Percentiles rank a stretch among this genome's conserved stretches.
phyloP scores from a whole-genome alignment of 2,329 filamentous ascomycete species.

The Scolecobasidium constrictum region DNA sequence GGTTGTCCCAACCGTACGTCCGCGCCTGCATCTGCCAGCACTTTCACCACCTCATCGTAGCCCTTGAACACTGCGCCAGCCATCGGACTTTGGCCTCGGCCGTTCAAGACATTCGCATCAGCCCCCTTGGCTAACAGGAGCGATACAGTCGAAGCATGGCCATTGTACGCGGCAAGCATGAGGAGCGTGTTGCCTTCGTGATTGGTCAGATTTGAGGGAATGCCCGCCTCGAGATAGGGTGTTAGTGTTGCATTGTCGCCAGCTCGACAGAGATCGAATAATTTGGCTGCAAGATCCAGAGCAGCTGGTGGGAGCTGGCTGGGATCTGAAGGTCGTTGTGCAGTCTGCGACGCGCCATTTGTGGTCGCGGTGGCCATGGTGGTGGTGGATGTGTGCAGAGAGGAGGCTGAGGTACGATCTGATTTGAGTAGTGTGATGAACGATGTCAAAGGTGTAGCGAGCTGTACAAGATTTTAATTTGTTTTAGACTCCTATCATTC shows the following conservation, averaged over 20 bases:
- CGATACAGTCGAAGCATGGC: conserved; percentile 48
- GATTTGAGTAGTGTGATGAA: too few species aligned
- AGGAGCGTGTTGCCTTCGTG: conserved; percentile 63
- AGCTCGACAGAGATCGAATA: conserved; percentile 55
- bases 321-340: too few species aligned
- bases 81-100: conserved; percentile 55
- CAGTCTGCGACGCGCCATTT: too few species aligned
- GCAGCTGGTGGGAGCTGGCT: conserved; percentile 50
- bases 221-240: conserved; percentile 52
- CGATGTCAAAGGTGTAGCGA: too few species aligned
- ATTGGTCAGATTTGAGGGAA: conserved; percentile 62
- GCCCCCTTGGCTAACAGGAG: conserved; percentile 52
- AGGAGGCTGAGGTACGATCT: background rate
- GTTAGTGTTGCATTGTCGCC: conserved; percentile 49
- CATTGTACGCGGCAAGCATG: conserved; percentile 64
- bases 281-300: conserved; percentile 52
- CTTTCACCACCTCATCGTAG: conserved; percentile 52
- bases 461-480: too few species aligned
- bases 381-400: too few species aligned
- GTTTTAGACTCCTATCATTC: too few species aligned
- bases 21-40: conserved; percentile 31
- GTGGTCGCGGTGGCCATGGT: too few species aligned
- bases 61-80: conserved; percentile 66
- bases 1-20: conserved; percentile 31
- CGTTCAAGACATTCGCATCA: conserved; percentile 58